These are phyloP conservation scores for Kodamaea neixiangensis DNA, from an alignment of 805 yeast species.

Conservation along the genomic window DNA sequence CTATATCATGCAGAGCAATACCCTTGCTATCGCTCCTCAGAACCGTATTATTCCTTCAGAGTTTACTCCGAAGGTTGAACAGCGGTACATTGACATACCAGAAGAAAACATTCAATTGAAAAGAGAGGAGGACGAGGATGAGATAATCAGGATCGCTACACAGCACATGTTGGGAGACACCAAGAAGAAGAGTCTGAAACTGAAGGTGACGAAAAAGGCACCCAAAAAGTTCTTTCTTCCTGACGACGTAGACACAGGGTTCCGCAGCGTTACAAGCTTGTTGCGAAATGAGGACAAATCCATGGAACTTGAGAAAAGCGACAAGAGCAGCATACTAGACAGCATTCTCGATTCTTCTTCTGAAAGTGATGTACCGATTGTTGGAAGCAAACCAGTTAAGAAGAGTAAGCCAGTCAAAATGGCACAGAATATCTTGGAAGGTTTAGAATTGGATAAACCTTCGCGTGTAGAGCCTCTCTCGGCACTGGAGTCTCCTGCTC, in stretches of 20 bases:
- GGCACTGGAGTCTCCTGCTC: not conserved
- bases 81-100: conserved; percentile 63
- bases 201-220: conserved; percentile 15
- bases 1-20: conserved; percentile 54
- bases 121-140: conserved; percentile 62
- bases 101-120: conserved; percentile 61
- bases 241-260: conserved; percentile 66
- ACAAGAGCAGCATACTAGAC: conserved; percentile 15
- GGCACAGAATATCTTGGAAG: not conserved
- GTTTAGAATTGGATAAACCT: not conserved
- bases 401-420: not conserved
- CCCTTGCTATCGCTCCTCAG: conserved; percentile 46
- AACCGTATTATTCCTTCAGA: conserved; percentile 70
- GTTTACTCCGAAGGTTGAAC: conserved; percentile 56
- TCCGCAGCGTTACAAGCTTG: conserved; percentile 52
- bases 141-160: conserved; percentile 67
- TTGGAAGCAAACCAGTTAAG: not conserved
- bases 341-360: conserved; percentile 17
- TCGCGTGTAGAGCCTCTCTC: not conserved
- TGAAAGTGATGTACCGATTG: conserved; percentile 16
- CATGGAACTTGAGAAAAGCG: conserved; percentile 7
- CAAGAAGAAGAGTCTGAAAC: conserved; percentile 15
- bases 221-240: conserved; percentile 69
- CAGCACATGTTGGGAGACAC: conserved; percentile 53
- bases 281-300: conserved; percentile 25